Evolutionary conservation across 805 yeast species (phyloP).

Genomic region (Myxozyma neotropica): DNA sequence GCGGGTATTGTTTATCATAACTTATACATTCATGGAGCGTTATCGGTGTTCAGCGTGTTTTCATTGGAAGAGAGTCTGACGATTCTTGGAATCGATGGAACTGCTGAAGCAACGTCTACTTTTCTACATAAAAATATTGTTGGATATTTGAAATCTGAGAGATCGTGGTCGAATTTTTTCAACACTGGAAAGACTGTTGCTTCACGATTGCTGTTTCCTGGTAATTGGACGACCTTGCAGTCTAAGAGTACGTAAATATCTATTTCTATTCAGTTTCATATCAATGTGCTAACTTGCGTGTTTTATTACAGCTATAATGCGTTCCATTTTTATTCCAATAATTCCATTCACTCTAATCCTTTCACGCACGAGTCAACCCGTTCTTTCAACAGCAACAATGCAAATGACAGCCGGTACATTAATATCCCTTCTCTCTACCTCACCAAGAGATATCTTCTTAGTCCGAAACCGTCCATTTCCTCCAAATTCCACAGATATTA

Average conservation of each 20-base stretch:
- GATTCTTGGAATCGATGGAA: conserved; percentile 6
- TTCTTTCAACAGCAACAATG: not conserved
- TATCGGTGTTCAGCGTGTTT: conserved; percentile 37
- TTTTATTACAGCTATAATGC: not conserved
- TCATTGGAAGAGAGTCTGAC: conserved; percentile 28
- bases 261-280: not conserved
- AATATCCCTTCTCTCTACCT: not conserved
- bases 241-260: not conserved
- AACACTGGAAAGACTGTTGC: not conserved
- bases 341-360: conserved; percentile 4
- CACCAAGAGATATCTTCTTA: not conserved
- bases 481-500: not conserved
- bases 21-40: conserved; percentile 40
- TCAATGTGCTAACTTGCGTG: not conserved
- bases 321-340: not conserved
- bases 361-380: not conserved
- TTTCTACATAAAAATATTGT: not conserved
- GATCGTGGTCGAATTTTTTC: not conserved
- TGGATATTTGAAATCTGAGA: not conserved
- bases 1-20: conserved; percentile 34
- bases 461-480: not conserved
- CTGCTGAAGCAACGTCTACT: not conserved
- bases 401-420: not conserved
- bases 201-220: not conserved
- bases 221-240: not conserved